Base-by-base conservation (phyloP, 2,329 filamentous ascomycete genomes). In the Alternaria sp. region DNA sequence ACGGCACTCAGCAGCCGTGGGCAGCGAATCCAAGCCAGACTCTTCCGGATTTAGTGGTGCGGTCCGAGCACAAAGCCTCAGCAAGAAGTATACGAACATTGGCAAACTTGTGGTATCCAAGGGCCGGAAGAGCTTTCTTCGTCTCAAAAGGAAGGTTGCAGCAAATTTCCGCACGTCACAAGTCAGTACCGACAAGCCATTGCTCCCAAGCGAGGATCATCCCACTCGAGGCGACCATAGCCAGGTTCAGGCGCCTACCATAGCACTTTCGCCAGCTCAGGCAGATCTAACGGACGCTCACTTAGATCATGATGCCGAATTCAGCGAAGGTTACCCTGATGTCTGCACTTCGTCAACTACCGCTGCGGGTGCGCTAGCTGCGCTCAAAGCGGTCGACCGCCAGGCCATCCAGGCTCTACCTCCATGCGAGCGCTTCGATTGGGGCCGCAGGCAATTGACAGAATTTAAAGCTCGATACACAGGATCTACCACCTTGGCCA, bases 391-490 rank as follows among this genome's bases (percentile, higher is more conserved):
- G 14, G 20, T 68, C 25, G 57, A 66, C 36, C 50, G 41, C 38
- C 57, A 68, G 16, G 43, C 14, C 11, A 51, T 72, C 5, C 57
- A 51, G 30, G 27, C 27, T 14, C 65, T 72, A 60, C 59, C 45
- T 38, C 25, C 54, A 5, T 44, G 69, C 8, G 27, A 73, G 44
- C 62, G 63, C 1, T 32, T 55, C 32, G 32, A 28, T 9, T 72
- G 68, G 66, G 50, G 66, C 25, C 70, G 71, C 14, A 54, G 58
- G 20, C 61, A 68, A 40, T 34, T 72, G n/a, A 65, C 69, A 16
- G 59, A 56, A 9, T 69, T 67, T 45, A 69, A 67, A 48, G 30
- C 22, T 48, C 48, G 30, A 10, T 38, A 45, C 18, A 18, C 51
- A 12, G 59, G 12, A 57, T 56, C 50, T 9, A 40, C 18, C 55